Evolutionary conservation across 75 land plant genomes (phyloP).

Genomic region (Sequoiadendron giganteum): DNA sequence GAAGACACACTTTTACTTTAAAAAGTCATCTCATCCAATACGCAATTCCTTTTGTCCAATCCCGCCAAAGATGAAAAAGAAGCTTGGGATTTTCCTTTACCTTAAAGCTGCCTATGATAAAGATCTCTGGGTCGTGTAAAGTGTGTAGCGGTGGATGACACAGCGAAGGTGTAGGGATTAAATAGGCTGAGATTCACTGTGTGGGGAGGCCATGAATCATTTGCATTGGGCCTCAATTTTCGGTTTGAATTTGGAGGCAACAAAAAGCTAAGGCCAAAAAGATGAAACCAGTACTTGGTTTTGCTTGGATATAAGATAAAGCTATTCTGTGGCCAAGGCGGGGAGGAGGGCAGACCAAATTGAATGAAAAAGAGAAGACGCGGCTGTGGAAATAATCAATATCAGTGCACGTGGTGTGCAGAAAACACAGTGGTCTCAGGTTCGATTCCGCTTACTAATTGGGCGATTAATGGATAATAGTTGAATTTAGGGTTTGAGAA

Average conservation of each 20-base stretch:
- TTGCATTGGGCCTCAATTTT: not conserved
- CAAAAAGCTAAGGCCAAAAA: not conserved
- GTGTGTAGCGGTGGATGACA: not conserved
- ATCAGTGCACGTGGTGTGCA: constrained; percentile 3
- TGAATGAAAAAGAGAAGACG: not conserved
- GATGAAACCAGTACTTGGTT: constrained; percentile 7
- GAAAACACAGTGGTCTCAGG: not conserved
- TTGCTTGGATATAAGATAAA: constrained; percentile 8
- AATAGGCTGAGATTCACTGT: not conserved
- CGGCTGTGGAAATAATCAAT: not conserved
- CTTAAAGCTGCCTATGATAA: not conserved
- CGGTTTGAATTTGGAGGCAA: constrained; percentile 13
- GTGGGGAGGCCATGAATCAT: not conserved
- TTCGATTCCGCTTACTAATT: not conserved
- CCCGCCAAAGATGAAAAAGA: not conserved
- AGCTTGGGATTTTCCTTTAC: not conserved
- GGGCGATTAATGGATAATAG: not conserved
- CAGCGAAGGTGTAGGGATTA: not conserved
- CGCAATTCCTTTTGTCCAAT: not conserved
- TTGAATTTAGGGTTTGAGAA: not conserved
- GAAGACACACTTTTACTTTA: not conserved
- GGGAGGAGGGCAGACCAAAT: not conserved
- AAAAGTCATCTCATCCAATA: not conserved
- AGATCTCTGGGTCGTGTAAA: not conserved
- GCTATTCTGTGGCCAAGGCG: not conserved